These are phyloP conservation scores for Alternaria sp. DNA, from an alignment of 2,329 filamentous ascomycete species.

Conservation along the genomic window DNA sequence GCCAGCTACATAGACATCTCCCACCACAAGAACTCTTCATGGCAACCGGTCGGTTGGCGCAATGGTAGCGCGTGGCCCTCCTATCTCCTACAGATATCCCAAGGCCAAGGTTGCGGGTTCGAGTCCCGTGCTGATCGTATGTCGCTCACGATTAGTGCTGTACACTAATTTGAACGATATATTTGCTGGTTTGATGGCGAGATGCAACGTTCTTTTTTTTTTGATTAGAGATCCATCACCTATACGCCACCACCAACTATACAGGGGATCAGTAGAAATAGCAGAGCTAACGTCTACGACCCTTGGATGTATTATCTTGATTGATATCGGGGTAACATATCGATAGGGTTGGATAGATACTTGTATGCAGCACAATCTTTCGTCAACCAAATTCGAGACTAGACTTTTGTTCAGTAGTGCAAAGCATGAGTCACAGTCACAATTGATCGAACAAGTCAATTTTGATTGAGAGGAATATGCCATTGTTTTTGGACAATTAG, in stretches of 20 bases:
- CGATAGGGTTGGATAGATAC: not conserved
- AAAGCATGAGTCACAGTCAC: not conserved
- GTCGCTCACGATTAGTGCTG: not conserved
- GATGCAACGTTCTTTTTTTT: not conserved
- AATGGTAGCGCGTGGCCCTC: slow-evolving; percentile 50
- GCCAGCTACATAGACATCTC: not conserved
- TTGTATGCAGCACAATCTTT: not conserved
- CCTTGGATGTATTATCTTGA: not conserved
- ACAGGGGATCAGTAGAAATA: not conserved
- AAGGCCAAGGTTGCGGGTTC: slow-evolving; percentile 49
- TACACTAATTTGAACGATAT: not conserved
- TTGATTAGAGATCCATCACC: not conserved
- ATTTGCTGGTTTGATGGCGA: not conserved
- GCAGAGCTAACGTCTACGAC: not conserved
- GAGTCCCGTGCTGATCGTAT: slow-evolving; percentile 44
- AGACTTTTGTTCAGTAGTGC: not conserved
- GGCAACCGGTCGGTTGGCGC: slow-evolving; percentile 41
- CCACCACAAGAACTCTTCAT: not conserved
- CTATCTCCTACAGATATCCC: slow-evolving; percentile 8
- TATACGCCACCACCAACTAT: not conserved
- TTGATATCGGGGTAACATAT: not conserved
- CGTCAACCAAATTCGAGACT: not conserved
- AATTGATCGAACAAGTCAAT: not conserved
- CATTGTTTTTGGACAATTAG: slow-evolving; percentile 16
- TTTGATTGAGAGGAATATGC: not conserved